phyloP scores from a whole-genome alignment of 176 grass and related monocot genomes.

The Oryza longistaminata region DNA sequence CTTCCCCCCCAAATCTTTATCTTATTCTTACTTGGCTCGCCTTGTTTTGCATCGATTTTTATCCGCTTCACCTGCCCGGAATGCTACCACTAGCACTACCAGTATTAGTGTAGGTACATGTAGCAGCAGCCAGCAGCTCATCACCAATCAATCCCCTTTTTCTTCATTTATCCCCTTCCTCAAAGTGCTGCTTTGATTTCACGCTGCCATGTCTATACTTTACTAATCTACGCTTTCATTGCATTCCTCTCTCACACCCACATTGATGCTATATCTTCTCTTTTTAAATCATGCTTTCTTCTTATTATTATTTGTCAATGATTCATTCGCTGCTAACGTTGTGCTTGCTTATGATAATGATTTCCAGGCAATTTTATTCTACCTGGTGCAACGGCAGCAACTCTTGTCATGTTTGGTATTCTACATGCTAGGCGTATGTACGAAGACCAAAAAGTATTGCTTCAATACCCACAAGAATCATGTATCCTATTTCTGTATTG shows the following conservation, averaged over 20 bases:
- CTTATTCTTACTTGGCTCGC: neutral
- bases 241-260: too few species aligned
- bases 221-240: neutral
- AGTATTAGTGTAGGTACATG: too few species aligned
- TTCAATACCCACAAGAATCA: neutral
- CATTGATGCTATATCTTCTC: neutral
- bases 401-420: conserved; percentile 77
- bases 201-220: neutral
- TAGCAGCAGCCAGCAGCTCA: too few species aligned
- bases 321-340: neutral
- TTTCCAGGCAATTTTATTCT: conserved; percentile 65
- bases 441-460: conserved; percentile 64
- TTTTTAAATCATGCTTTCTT: neutral
- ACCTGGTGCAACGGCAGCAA: conserved; percentile 75
- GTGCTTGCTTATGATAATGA: neutral
- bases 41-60: neutral
- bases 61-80: neutral
- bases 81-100: neutral
- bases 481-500: neutral
- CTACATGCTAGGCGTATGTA: conserved; percentile 83
- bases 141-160: too few species aligned
- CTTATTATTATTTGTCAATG: neutral
- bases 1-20: neutral
- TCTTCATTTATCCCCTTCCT: neutral
- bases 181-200: neutral